Evolutionary conservation across 106 monocot species (phyloP).

Genomic region (Alisma plantagoaquatica): DNA sequence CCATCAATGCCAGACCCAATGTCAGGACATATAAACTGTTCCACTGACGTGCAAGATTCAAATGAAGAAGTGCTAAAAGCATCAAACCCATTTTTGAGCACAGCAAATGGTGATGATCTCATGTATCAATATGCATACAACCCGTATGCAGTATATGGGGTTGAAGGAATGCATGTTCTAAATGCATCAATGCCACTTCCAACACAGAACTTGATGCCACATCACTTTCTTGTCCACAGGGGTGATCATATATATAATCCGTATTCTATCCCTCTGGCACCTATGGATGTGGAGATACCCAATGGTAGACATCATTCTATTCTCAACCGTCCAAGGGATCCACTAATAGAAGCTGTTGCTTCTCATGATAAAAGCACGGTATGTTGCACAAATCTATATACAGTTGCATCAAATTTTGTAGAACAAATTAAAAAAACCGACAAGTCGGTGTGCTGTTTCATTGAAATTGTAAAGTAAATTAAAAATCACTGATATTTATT

Average conservation of each 20-base stretch:
- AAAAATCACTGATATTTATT: background rate
- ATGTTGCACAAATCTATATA: no score
- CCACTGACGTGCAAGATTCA: no score
- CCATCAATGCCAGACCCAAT: background rate
- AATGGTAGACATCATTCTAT: slow-evolving; percentile 42
- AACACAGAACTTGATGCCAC: slow-evolving; percentile 18
- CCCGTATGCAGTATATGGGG: slow-evolving; percentile 23
- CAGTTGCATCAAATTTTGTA: slow-evolving; percentile 1
- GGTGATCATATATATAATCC: slow-evolving; percentile 23
- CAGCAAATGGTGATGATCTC: slow-evolving; percentile 8
- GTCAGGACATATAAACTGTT: slow-evolving; percentile 15
- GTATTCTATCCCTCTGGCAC: slow-evolving; percentile 18
- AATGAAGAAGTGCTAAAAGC: no score
- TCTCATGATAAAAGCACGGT: slow-evolving; percentile 97
- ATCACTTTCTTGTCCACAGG: slow-evolving; percentile 21
- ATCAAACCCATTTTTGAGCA: slow-evolving; percentile 15
- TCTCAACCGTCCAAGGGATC: slow-evolving; percentile 77
- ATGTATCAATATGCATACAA: slow-evolving; percentile 11
- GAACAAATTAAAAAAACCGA: no score
- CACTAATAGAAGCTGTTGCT: slow-evolving; percentile 87
- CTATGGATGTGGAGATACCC: slow-evolving; percentile 24
- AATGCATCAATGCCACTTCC: slow-evolving; percentile 16
- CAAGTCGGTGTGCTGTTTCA: background rate
- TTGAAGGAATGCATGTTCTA: slow-evolving; percentile 22
- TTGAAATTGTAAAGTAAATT: background rate